A percentile compares a stretch with the other conserved stretches of the same genome.
These are phyloP conservation scores for Halteria grandinella DNA, from an alignment of 73 alveolate species.

Conservation along the genomic window DNA sequence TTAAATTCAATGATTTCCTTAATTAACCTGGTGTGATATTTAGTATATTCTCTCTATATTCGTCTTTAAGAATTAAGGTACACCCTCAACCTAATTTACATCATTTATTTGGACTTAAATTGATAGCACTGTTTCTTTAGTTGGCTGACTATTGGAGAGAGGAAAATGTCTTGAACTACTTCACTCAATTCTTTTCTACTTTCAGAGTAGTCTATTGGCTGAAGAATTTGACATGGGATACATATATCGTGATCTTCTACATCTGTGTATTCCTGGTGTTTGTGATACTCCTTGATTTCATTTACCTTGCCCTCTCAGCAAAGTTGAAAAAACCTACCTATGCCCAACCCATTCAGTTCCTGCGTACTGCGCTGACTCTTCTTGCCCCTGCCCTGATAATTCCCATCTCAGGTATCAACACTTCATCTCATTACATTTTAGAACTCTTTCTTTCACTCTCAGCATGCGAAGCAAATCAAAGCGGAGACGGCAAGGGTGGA, in stretches of 20 bases:
- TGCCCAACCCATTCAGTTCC: slow-evolving; percentile 65
- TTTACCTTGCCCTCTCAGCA: slow-evolving; percentile 65
- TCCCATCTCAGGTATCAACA: slow-evolving; percentile 60
- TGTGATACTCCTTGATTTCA: slow-evolving; percentile 54
- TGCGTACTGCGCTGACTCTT: slow-evolving; percentile 57
- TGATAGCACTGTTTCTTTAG: too few species aligned
- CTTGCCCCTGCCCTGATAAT: slow-evolving; percentile 57
- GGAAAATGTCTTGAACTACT: slow-evolving; percentile 43
- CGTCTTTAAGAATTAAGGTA: too few species aligned
- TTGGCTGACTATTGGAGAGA: slow-evolving; percentile 65
- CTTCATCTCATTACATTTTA: not conserved
- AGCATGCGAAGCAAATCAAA: not conserved
- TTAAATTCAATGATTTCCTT: too few species aligned
- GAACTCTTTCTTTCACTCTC: slow-evolving; percentile 47
- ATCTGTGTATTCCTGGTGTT: slow-evolving; percentile 61
- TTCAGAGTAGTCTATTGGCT: slow-evolving; percentile 64
- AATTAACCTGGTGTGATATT: too few species aligned
- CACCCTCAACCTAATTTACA: too few species aligned
- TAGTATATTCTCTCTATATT: too few species aligned
- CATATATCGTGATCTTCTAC: slow-evolving; percentile 64
- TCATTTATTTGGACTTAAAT: too few species aligned
- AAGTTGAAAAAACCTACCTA: slow-evolving; percentile 55
- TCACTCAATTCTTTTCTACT: slow-evolving; percentile 40
- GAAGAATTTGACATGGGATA: slow-evolving; percentile 55
- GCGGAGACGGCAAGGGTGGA: too few species aligned